These are phyloP conservation scores for Hypoxylon sp. DNA, from an alignment of 2,329 filamentous ascomycete genomes.

Conservation along the genomic window DNA sequence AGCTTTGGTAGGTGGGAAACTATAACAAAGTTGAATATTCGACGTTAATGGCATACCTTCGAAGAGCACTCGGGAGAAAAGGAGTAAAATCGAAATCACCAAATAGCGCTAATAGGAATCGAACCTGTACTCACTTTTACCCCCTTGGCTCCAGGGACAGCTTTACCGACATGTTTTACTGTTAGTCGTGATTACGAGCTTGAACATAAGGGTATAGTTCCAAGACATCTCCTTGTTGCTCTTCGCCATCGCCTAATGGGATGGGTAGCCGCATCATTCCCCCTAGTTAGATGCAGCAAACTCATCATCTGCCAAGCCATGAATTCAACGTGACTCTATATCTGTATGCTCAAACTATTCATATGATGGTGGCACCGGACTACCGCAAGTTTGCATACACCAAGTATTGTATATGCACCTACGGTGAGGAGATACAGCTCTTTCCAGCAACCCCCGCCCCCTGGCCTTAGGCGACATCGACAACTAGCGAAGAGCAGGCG, in stretches of 20 bases:
- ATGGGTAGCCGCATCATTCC: constrained; percentile 1
- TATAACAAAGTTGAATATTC: no score
- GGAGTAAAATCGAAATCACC: no score
- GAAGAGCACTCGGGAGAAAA: no score
- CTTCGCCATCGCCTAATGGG: neutral
- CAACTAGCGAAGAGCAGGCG: neutral
- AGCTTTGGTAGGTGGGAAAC: no score
- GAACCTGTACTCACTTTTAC: no score
- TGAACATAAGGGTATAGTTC: neutral
- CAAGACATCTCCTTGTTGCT: neutral
- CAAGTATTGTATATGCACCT: neutral
- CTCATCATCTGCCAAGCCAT: neutral
- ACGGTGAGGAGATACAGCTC: constrained; percentile 15
- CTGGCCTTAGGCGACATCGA: constrained; percentile 13
- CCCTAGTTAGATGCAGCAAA: neutral
- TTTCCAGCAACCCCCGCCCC: constrained; percentile 22
- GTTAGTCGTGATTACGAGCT: neutral
- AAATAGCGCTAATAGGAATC: no score
- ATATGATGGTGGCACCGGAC: constrained; percentile 29
- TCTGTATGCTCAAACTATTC: constrained; percentile 5
- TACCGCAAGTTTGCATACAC: constrained; percentile 26
- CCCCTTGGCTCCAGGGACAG: no score
- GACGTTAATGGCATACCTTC: no score
- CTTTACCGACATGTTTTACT: neutral
- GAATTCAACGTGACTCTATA: neutral